Base-by-base conservation (phyloP, 169 alveolate genomes). In the Plasmodium berghei region DNA sequence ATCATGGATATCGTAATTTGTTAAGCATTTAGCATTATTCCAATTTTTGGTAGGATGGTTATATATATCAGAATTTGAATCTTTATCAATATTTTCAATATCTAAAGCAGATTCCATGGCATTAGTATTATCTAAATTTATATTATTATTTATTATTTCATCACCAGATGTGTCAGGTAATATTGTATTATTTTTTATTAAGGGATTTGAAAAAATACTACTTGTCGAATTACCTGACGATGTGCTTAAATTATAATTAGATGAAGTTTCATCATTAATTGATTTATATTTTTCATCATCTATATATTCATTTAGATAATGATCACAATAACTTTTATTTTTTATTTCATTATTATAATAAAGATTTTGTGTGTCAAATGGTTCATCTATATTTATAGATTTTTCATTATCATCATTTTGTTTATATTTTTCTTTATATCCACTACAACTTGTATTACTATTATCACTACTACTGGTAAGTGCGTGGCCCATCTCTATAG, bases 21-120 rank as follows among this genome's bases (percentile, higher is more conserved):
- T 48, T 63, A 86, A 40, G 59, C 91, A 70, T 46, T 86, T 63
- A 1, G 58, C 56, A 69, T 86, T 45, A 40, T 70, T 59, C 91
- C 91, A 86, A 10, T 86, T 86, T n/a, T 86, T 69, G 28, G 46
- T 70, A 6, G 56, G 28, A 34, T 59, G 22, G 52, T 26, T 48
- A 28, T 26, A 62, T 9, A 70, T 58, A 54, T 69, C 87, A 5
- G 86, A 63, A 5, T 34, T 34, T 22, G 87, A 86, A 5, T 54
- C 8, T 14, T 70, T 34, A 42, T 63, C 74, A 12, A 45, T 54
- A 62, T 75, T 75, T 22, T 75, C 55, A 6, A 14, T 20, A 46
- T 49, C 46, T 61, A n/a, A 24, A 12, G 2, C 24, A 34, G 48
- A 24, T 5, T 22, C 14, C 28, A 74, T 16, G n/a, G n/a, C 49